Evolutionary conservation across 148 eudicot genomes (phyloP).

Genomic region (Agrostemma githago): DNA sequence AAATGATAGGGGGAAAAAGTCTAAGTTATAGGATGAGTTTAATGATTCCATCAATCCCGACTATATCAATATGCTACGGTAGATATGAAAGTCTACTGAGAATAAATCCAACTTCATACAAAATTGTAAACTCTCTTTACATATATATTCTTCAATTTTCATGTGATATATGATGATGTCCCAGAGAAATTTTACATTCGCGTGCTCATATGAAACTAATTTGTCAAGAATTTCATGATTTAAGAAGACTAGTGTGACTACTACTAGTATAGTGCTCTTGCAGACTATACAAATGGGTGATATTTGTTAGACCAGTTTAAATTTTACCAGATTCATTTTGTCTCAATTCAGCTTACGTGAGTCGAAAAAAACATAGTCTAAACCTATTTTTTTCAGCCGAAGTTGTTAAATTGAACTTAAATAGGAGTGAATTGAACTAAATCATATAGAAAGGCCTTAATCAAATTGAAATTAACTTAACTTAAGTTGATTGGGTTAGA

Average conservation of each 20-base stretch:
- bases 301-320: no score
- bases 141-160: neutral
- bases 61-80: neutral
- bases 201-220: neutral
- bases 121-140: neutral
- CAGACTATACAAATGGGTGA: no score
- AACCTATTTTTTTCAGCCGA: no score
- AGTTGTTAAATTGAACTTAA: no score
- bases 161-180: neutral
- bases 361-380: no score
- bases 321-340: no score
- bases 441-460: no score
- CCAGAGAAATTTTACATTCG: neutral
- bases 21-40: neutral
- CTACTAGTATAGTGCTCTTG: neutral
- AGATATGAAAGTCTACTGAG: neutral
- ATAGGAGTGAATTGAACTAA: no score
- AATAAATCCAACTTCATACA: neutral
- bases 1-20: neutral
- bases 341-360: no score
- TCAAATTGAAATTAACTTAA: no score
- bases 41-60: neutral
- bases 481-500: no score
- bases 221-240: constrained; percentile 14
- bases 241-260: neutral